Evolutionary conservation across 192 early-diverging fungal genomes (phyloP), one percentile per base, ranked within the genome.

Genomic region (Allomyces javanicus): DNA sequence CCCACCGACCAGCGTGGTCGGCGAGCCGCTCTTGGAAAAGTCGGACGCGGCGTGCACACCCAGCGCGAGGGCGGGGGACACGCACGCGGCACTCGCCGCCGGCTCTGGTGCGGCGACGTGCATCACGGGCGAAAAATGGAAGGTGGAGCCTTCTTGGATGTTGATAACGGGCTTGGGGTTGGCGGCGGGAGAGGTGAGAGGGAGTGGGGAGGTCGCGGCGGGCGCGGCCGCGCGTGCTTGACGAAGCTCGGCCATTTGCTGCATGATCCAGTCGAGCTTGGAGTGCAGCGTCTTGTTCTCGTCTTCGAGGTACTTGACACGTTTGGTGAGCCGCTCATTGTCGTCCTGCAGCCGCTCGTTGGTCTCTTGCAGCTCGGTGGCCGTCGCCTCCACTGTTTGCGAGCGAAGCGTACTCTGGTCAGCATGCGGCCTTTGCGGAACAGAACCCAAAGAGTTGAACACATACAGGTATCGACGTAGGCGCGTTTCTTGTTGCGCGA

Each of bases 401-500:
- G 33, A 40, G 9, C 9, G 33, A 40, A 40, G 2, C 9, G 33
- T 40, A 9, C 33, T 40, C 33, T 40, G 33, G 33, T 40, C 4
- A 40, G 33, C 33, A 40, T 40, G 33, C 33, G 7, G 9, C 7
- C 33, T 40, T 40, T 0, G 33, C 7, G 33, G 33, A 9, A 40
- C 7, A 7, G 7, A 9, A 40, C 9, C 9, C 33, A 40, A 7
- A 7, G 3, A 3, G 4, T 40, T 40, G 33, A 40, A 40, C 0
- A 3, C 33, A 7, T 40, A 40, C 33, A 65, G 25, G 71, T 67
- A 0, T 74, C 67, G 12, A 87, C 70, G 71, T 87, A 87, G 55
- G 79, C 78, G 43, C 82, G 76, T 61, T 88, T 88, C 71, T 85
- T 87, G 69, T 88, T 84, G 64, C 86, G 79, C n/a, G 85, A 87